phyloP scores from a whole-genome alignment of 805 yeast species.

The Tetrapisispora iriomotensis region DNA sequence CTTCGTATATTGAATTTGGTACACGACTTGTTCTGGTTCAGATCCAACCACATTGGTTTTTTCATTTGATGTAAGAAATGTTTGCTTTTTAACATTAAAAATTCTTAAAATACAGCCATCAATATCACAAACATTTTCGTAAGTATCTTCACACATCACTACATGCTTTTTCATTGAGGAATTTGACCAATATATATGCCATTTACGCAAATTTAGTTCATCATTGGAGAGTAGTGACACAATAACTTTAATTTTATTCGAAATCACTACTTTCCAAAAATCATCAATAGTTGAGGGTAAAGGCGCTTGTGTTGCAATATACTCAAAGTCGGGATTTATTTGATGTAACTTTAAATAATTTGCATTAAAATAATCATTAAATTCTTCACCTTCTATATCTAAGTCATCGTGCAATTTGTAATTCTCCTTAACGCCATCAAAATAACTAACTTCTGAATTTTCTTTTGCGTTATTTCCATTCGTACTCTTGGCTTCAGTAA shows the following conservation, averaged over 20 bases:
- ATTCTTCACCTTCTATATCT: background rate
- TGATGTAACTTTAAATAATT: constrained; percentile 47
- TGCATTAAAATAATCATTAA: constrained; percentile 73
- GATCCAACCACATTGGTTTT: constrained; percentile 15
- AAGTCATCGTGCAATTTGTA: background rate
- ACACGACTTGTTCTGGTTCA: constrained; percentile 31
- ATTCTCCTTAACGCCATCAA: background rate
- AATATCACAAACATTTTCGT: constrained; percentile 23
- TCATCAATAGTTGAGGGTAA: constrained; percentile 65
- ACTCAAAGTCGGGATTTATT: constrained; percentile 34
- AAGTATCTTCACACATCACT: constrained; percentile 30
- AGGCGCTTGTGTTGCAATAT: constrained; percentile 92
- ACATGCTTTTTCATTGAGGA: constrained; percentile 14
- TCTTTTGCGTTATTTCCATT: background rate
- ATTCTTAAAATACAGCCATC: constrained; percentile 29
- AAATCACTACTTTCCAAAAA: constrained; percentile 77
- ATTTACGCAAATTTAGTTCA: constrained; percentile 69
- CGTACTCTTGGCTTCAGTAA: background rate
- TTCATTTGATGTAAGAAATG: background rate
- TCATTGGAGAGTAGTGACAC: constrained; percentile 65
- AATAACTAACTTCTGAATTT: background rate
- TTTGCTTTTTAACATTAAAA: constrained; percentile 14
- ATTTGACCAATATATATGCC: constrained; percentile 73
- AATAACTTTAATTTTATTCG: constrained; percentile 56
- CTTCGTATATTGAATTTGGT: constrained; percentile 62